Percentiles rank a stretch among this genome's conserved stretches.
Evolutionary conservation across 768 basidiomycete genomes (phyloP).

Genomic region (Boletus reticuloceps): DNA sequence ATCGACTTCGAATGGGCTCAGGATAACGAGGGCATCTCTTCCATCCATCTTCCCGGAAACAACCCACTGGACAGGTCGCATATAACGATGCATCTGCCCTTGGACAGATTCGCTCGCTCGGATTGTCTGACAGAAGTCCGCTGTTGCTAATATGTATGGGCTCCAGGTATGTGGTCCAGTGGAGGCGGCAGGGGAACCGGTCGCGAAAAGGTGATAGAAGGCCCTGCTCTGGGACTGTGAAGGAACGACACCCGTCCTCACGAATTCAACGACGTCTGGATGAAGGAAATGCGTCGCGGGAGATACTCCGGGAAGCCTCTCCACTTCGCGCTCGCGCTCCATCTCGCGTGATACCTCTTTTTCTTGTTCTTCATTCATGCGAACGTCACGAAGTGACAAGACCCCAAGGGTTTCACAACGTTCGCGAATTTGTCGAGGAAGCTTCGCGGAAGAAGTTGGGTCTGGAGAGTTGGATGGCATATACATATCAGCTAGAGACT

Average conservation of each 20-base stretch:
- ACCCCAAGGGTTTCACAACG: neutral
- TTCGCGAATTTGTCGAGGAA: neutral
- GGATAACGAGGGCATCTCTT: neutral
- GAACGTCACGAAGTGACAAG: neutral
- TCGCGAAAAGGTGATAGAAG: neutral
- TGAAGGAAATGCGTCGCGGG: neutral
- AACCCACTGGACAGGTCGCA: neutral
- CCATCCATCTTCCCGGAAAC: neutral
- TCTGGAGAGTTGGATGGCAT: neutral
- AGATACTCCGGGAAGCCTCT: neutral
- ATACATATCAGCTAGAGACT: too few species aligned
- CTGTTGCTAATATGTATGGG: neutral
- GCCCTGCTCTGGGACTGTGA: neutral
- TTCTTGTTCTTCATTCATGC: neutral
- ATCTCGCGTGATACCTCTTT: neutral
- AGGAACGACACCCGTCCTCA: neutral
- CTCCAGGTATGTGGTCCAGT: neutral
- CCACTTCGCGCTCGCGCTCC: neutral
- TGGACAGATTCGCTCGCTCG: neutral
- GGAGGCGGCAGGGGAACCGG: neutral
- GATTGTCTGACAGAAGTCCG: neutral
- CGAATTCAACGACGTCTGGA: neutral
- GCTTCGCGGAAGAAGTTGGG: neutral
- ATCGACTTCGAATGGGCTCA: too few species aligned
- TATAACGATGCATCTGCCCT: neutral